Evolutionary conservation across 768 basidiomycete species (phyloP), one percentile per base, ranked within the genome.

Genomic region (Naganishia vishniacii): DNA sequence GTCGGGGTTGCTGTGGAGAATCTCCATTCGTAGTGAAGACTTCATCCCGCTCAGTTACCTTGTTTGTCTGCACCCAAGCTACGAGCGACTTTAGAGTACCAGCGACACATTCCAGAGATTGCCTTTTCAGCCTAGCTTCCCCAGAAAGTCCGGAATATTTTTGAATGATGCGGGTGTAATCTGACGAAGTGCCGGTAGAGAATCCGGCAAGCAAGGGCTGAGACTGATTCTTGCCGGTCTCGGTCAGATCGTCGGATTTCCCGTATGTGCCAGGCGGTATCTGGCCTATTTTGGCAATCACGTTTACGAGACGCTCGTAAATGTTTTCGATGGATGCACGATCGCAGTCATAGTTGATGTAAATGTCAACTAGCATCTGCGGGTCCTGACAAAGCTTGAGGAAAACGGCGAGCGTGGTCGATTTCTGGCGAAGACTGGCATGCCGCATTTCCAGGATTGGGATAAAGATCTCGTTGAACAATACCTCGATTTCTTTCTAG

Each of bases 341-440:
- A 73, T 99, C 95, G 75, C 95, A 99, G 73, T 99, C 95, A 73
- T 99, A 99, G 77, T 99, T 99, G 75, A 99, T 86, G 79, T 98
- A 99, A 63, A 98, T 85, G 77, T 99, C 95, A 31, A 99, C 95
- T 20, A 99, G 81, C 9, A 94, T 92, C 76, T 98, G 95, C 1
- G 95, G 92, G 72, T 98, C 95, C 75, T 94, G 89, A 72, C 89
- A 93, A 16, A 99, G 79, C 44, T 88, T 84, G 31, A 94, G 76
- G 87, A 95, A 93, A 28, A 79, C 74, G 42, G 84, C 86, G 58
- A 98, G 81, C 59, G 98, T 89, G 51, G 91, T 85, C 3, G 87
- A 87, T 79, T 99, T 98, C 76, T 98, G 95, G 72, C 91, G 91
- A 51, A 94, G 79, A 0, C 92, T 95, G 5, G 94, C 89, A 9